Percentiles rank a stretch among this genome's conserved stretches.
Evolutionary conservation across 768 basidiomycete genomes (phyloP).

Genomic region (Boletus sp.): DNA sequence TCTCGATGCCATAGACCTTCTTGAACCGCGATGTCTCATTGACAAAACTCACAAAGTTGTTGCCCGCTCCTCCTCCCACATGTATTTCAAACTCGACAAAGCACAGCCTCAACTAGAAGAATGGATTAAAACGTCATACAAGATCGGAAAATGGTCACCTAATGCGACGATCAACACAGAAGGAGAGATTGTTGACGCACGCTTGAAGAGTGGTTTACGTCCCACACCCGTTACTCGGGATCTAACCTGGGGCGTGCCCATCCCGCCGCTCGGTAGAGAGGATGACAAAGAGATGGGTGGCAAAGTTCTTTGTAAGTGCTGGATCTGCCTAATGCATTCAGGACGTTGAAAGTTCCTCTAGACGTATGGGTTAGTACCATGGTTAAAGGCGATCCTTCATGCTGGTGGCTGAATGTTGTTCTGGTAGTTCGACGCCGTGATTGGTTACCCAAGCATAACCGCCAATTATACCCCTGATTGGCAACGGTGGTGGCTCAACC

Average conservation of each 20-base stretch:
- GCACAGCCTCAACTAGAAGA: conserved; percentile 82
- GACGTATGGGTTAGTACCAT: conserved; percentile 84
- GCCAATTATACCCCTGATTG: conserved; percentile 93
- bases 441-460: conserved; percentile 97
- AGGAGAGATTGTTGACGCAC: conserved; percentile 85
- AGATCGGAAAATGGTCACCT: conserved; percentile 86
- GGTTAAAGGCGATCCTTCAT: background rate
- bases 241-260: conserved; percentile 93
- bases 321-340: background rate
- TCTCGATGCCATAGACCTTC: conserved; percentile 87
- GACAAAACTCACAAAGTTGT: conserved; percentile 77
- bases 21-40: conserved; percentile 93
- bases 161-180: conserved; percentile 89
- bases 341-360: conserved; percentile 28
- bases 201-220: conserved; percentile 79
- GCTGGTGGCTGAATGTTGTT: conserved; percentile 1
- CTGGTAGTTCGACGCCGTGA: conserved; percentile 90
- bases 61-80: conserved; percentile 79
- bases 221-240: conserved; percentile 94
- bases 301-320: conserved; percentile 90
- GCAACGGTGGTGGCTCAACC: conserved; percentile 97
- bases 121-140: conserved; percentile 82
- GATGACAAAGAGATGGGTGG: conserved; percentile 84
- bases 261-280: conserved; percentile 69
- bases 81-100: conserved; percentile 84